Percentiles rank a stretch among this genome's conserved stretches.
Evolutionary conservation across 768 basidiomycete genomes (phyloP).

Genomic region (Mycena indigotica): DNA sequence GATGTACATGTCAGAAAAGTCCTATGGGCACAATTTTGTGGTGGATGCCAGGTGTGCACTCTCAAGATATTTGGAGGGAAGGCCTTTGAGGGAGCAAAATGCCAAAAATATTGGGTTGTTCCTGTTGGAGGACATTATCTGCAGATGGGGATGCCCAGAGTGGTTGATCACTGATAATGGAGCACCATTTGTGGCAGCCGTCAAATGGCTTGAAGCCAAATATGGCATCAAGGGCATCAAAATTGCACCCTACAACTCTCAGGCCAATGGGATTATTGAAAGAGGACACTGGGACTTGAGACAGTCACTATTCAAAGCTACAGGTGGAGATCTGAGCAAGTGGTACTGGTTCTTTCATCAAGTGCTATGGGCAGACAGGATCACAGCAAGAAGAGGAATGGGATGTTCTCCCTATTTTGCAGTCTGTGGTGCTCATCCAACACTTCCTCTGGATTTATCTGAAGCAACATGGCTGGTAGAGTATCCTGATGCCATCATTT

Average conservation of each 20-base stretch:
- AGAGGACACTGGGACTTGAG: slow-evolving; percentile 28
- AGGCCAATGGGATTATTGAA: slow-evolving; percentile 36
- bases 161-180: slow-evolving; percentile 48
- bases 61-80: slow-evolving; percentile 26
- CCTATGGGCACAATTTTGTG: slow-evolving; percentile 26
- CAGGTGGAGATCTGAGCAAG: slow-evolving; percentile 29
- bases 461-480: slow-evolving; percentile 35
- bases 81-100: slow-evolving; percentile 24
- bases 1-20: slow-evolving; percentile 23
- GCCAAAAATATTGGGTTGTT: slow-evolving; percentile 24
- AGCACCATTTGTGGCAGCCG: slow-evolving; percentile 25
- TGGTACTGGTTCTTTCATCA: slow-evolving; percentile 33
- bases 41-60: slow-evolving; percentile 26
- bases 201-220: slow-evolving; percentile 26
- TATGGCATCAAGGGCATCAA: slow-evolving; percentile 35
- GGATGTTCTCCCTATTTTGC: slow-evolving; percentile 39
- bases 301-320: slow-evolving; percentile 37
- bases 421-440: slow-evolving; percentile 32
- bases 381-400: slow-evolving; percentile 30
- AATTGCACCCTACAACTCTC: slow-evolving; percentile 39
- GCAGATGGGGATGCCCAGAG: slow-evolving; percentile 39
- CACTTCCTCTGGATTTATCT: slow-evolving; percentile 34
- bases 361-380: slow-evolving; percentile 40
- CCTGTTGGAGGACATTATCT: slow-evolving; percentile 34
- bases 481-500: slow-evolving; percentile 21